A percentile compares a stretch with the other conserved stretches of the same genome.
Conservation (phyloP, 257 asterid species). For the Jasminum sambac region DNA sequence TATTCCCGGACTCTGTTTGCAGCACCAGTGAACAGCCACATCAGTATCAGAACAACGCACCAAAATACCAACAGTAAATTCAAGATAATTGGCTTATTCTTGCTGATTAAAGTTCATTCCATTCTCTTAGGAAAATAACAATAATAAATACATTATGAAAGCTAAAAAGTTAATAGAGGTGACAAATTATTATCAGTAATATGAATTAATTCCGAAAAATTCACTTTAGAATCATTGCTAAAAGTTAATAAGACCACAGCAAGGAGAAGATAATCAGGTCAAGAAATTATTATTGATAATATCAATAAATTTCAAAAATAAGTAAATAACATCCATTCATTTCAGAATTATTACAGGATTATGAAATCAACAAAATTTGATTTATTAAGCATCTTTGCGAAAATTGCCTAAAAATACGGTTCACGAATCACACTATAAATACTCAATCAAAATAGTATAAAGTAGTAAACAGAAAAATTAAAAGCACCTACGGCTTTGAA, state of each 20-base stretch:
- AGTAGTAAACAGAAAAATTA: neutral
- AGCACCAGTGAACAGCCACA: slow-evolving; percentile 1
- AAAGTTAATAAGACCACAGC: neutral
- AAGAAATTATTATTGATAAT: neutral
- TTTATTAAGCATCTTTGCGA: neutral
- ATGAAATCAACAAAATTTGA: neutral
- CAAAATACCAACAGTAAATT: neutral
- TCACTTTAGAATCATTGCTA: neutral
- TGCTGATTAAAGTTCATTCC: neutral
- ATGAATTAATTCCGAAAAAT: too few relatives aligned
- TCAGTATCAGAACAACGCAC: neutral
- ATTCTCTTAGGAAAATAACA: neutral
- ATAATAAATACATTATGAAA: neutral
- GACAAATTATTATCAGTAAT: too few relatives aligned
- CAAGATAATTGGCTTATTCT: neutral
- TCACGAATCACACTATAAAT: neutral
- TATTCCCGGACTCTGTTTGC: slow-evolving; percentile 32
- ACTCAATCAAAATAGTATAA: neutral
- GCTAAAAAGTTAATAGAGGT: too few relatives aligned
- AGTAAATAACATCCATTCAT: neutral
- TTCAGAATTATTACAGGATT: neutral
- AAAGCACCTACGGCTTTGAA: neutral
- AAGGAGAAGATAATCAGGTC: neutral
- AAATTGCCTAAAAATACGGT: neutral
- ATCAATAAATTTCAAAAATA: neutral